Conservation (phyloP, 1,284 basidiomycete species). For the Rhodotorula mucilaginosa region DNA sequence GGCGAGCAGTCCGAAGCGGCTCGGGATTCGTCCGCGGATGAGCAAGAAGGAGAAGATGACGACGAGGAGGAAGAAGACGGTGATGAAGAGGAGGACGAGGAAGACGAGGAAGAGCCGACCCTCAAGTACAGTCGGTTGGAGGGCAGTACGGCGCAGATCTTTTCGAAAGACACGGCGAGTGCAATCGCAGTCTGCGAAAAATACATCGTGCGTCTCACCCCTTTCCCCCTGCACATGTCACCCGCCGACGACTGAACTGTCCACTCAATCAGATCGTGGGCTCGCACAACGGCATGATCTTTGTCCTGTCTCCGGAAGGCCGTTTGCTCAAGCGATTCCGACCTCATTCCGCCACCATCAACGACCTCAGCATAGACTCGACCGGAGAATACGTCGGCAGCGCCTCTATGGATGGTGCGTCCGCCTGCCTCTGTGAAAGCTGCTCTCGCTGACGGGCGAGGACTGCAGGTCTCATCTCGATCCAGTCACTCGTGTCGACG, state of each 20-base stretch:
- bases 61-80: conserved; percentile 49
- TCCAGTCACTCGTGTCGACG: conserved; percentile 75
- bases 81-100: conserved; percentile 34
- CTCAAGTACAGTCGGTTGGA: conserved; percentile 85
- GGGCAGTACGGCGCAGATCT: conserved; percentile 68
- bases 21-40: conserved; percentile 8
- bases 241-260: not conserved
- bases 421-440: not conserved
- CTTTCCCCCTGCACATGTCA: conserved; percentile 2
- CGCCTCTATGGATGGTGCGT: conserved; percentile 85
- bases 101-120: conserved; percentile 51
- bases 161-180: conserved; percentile 83
- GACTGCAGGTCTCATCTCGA: conserved; percentile 73
- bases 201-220: conserved; percentile 60
- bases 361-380: conserved; percentile 79
- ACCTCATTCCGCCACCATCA: conserved; percentile 85
- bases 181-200: conserved; percentile 73
- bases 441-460: not conserved
- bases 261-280: conserved; percentile 60
- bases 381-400: conserved; percentile 88
- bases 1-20: conserved; percentile 32
- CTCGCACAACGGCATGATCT: conserved; percentile 87
- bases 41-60: conserved; percentile 59
- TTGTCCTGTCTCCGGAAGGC: conserved; percentile 52
- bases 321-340: conserved; percentile 85